phyloP scores from a whole-genome alignment of 345 rosid species.

The Boechera stricta region DNA sequence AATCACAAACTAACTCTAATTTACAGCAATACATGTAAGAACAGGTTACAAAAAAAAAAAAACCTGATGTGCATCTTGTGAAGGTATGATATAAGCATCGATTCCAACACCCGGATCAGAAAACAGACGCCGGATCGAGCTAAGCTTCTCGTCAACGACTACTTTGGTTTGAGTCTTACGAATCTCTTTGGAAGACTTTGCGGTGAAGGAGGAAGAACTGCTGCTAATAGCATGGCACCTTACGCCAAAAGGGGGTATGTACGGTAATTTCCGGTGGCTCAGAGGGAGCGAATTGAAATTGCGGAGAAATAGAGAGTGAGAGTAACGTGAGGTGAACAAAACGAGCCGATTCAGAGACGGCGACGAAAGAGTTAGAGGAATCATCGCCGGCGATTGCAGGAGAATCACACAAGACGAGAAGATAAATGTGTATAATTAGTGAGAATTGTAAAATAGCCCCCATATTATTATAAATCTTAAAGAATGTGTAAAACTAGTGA shows the following conservation, averaged over 20 bases:
- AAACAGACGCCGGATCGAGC: conserved; percentile 67
- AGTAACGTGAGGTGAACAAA: conserved; percentile 46
- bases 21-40: not conserved
- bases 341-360: conserved; percentile 51
- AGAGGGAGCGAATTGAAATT: conserved; percentile 40
- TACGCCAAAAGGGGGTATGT: conserved; percentile 39
- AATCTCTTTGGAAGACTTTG: conserved; percentile 78
- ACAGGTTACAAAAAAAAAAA: conserved; percentile 16
- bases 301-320: conserved; percentile 50
- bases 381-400: conserved; percentile 53
- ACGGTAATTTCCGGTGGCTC: conserved; percentile 32
- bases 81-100: conserved; percentile 95
- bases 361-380: conserved; percentile 53
- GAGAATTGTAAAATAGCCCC: not conserved
- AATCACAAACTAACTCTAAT: not conserved
- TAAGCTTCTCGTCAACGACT: conserved; percentile 74
- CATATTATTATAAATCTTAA: not conserved
- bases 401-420: conserved; percentile 34
- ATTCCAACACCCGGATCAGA: conserved; percentile 72
- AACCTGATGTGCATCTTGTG: conserved; percentile 99
- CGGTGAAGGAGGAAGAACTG: conserved; percentile 59
- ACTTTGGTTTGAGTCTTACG: conserved; percentile 44
- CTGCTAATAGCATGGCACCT: conserved; percentile 49
- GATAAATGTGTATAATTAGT: not conserved
- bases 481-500: not conserved